Percentiles rank a stretch among this genome's conserved stretches.
Conservation (phyloP, 2,329 filamentous ascomycete species). For the Pezicula radicicola region DNA sequence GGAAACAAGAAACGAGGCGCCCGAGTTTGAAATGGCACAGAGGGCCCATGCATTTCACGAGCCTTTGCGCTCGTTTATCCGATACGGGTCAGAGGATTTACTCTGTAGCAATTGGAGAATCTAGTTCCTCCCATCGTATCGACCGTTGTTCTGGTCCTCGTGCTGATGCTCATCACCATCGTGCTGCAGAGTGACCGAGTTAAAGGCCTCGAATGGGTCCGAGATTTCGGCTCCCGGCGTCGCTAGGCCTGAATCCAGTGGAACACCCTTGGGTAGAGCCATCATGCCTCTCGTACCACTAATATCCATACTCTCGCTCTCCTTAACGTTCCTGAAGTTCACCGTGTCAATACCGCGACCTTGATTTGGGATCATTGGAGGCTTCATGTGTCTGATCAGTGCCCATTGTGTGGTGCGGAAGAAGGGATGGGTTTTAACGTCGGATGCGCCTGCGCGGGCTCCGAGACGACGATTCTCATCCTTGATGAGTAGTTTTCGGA, state of each 20-base stretch:
- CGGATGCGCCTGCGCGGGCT: conserved; percentile 89
- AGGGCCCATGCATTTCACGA: too few species aligned
- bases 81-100: too few species aligned
- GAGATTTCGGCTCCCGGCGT: conserved; percentile 76
- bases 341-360: conserved; percentile 88
- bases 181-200: conserved; percentile 95
- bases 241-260: conserved; percentile 78
- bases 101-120: too few species aligned
- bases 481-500: conserved; percentile 96
- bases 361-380: conserved; percentile 90
- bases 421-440: conserved; percentile 95
- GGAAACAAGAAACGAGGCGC: too few species aligned
- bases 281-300: conserved; percentile 49
- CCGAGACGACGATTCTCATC: conserved; percentile 92
- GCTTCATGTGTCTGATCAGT: conserved; percentile 94
- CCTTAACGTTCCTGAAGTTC: conserved; percentile 98
- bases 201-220: conserved; percentile 97
- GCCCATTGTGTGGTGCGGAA: conserved; percentile 97
- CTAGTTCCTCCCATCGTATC: conserved; percentile 18
- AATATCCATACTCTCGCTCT: conserved; percentile 91
- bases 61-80: too few species aligned
- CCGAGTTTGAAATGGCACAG: too few species aligned
- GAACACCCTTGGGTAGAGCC: conserved; percentile 67
- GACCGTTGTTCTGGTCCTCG: conserved; percentile 26
- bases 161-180: conserved; percentile 70